A percentile compares a stretch with the other conserved stretches of the same genome.
Evolutionary conservation across 805 yeast species (phyloP).

Genomic region (Teunomyces panamensis): DNA sequence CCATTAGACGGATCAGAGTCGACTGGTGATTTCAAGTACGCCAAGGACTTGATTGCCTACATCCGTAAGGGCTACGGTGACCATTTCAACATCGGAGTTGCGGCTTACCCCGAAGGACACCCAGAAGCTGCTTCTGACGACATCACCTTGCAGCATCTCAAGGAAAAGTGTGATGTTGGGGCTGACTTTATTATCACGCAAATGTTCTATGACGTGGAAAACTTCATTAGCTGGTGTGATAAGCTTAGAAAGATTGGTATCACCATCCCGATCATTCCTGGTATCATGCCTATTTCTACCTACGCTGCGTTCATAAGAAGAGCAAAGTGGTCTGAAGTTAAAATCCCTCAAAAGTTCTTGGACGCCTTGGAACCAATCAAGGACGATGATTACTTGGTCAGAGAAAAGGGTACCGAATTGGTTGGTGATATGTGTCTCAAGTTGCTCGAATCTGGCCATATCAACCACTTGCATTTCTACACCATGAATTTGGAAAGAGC

Average conservation of each 20-base stretch:
- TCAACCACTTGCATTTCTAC: conserved; percentile 89
- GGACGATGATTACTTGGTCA: conserved; percentile 85
- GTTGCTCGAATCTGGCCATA: conserved; percentile 64
- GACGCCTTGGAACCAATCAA: conserved; percentile 73
- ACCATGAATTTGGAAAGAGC: conserved; percentile 97
- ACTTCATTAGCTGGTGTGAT: conserved; percentile 79
- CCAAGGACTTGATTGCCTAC: conserved; percentile 78
- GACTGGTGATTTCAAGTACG: conserved; percentile 83
- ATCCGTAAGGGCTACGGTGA: conserved; percentile 77
- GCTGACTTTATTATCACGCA: conserved; percentile 94
- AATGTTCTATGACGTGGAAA: conserved; percentile 93
- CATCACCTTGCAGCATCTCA: conserved; percentile 56
- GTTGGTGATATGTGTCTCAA: conserved; percentile 80
- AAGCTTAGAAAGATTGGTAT: conserved; percentile 69
- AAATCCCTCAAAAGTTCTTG: conserved; percentile 71
- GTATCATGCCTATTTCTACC: conserved; percentile 98
- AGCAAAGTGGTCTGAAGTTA: conserved; percentile 89
- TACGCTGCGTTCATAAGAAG: conserved; percentile 90
- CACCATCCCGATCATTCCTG: conserved; percentile 87
- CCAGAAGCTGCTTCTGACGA: conserved; percentile 70
- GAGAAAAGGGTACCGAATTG: conserved; percentile 80
- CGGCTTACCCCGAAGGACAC: conserved; percentile 97
- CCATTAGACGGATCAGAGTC: conserved; percentile 74
- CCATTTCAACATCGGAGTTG: conserved; percentile 92
- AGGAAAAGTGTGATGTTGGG: conserved; percentile 90